Percentiles rank a stretch among this genome's conserved stretches.
phyloP scores from a whole-genome alignment of 352 stramenopile genomes.

The Globisporangium spinosum region DNA sequence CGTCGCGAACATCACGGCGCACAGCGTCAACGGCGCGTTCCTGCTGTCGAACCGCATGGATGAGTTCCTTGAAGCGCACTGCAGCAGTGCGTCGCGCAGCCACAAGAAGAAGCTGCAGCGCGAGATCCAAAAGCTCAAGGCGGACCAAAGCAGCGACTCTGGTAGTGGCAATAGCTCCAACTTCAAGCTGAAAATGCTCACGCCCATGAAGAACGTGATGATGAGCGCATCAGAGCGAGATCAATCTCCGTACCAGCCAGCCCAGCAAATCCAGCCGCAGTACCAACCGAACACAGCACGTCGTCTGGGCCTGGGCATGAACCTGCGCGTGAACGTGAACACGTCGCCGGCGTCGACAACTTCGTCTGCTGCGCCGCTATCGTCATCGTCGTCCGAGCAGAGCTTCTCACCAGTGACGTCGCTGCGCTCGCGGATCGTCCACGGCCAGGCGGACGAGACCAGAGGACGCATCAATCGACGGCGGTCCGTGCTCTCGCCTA shows the following conservation, averaged over 20 bases:
- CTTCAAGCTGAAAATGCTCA: neutral
- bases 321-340: slow-evolving; percentile 57
- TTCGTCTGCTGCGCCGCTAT: neutral
- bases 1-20: slow-evolving; percentile 29
- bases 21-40: slow-evolving; percentile 50
- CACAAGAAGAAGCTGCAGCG: slow-evolving; percentile 79
- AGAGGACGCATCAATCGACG: slow-evolving; percentile 25
- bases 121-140: slow-evolving; percentile 74
- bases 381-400: slow-evolving; percentile 18
- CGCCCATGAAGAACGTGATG: slow-evolving; percentile 3
- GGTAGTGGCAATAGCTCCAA: neutral
- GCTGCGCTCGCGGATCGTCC: slow-evolving; percentile 28
- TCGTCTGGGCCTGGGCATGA: slow-evolving; percentile 28
- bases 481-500: slow-evolving; percentile 11
- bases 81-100: slow-evolving; percentile 41
- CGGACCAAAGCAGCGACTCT: slow-evolving; percentile 9
- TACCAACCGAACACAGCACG: slow-evolving; percentile 25
- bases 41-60: slow-evolving; percentile 43
- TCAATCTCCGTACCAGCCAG: neutral
- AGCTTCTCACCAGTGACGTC: slow-evolving; percentile 42
- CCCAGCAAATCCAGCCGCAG: neutral
- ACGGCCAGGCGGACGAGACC: slow-evolving; percentile 32
- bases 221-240: slow-evolving; percentile 1
- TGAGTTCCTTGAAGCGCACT: slow-evolving; percentile 47
- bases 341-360: slow-evolving; percentile 14